These are phyloP conservation scores for Penicillium sclerotiorum DNA, from an alignment of 2,329 filamentous ascomycete genomes.

Conservation along the genomic window DNA sequence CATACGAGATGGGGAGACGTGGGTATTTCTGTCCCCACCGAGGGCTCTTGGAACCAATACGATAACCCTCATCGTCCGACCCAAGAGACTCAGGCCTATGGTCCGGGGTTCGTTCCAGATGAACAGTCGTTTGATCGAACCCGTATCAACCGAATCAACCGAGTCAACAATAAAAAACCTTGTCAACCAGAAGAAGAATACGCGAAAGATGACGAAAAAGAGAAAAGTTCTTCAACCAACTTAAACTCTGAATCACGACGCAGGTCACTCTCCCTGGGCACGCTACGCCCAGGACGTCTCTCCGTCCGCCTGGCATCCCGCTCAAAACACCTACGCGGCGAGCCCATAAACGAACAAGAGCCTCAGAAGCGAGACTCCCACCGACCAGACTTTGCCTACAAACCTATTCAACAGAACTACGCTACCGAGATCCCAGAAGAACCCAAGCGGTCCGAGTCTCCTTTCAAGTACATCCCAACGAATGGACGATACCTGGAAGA, in stretches of 20 bases:
- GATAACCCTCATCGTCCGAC: conserved; percentile 30
- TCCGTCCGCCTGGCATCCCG: conserved; percentile 32
- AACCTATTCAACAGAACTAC: conserved; percentile 37
- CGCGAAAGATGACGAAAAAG: conserved; percentile 15
- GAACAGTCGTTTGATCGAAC: conserved; percentile 6
- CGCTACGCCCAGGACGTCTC: conserved; percentile 30
- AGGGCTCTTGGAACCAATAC: conserved; percentile 43
- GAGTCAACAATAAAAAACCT: too few species aligned
- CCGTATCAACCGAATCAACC: not conserved
- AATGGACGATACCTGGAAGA: conserved; percentile 29
- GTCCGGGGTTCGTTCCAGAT: conserved; percentile 34
- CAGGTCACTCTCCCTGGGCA: conserved; percentile 25
- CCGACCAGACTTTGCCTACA: conserved; percentile 36
- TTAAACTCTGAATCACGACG: conserved; percentile 10
- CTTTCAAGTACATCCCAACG: conserved; percentile 39
- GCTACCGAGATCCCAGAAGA: conserved; percentile 31
- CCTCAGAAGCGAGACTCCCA: conserved; percentile 11
- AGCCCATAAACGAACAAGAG: conserved; percentile 12
- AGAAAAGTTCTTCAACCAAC: conserved; percentile 4
- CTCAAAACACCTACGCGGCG: conserved; percentile 18
- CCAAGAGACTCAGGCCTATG: conserved; percentile 22
- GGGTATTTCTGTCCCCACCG: conserved; percentile 40
- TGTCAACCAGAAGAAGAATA: not conserved
- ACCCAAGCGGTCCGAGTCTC: conserved; percentile 13
- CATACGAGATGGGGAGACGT: conserved; percentile 45